Evolutionary conservation across 108 stramenopile genomes (phyloP), one percentile per base, ranked within the genome.

Genomic region (Craspedostauros australis): DNA sequence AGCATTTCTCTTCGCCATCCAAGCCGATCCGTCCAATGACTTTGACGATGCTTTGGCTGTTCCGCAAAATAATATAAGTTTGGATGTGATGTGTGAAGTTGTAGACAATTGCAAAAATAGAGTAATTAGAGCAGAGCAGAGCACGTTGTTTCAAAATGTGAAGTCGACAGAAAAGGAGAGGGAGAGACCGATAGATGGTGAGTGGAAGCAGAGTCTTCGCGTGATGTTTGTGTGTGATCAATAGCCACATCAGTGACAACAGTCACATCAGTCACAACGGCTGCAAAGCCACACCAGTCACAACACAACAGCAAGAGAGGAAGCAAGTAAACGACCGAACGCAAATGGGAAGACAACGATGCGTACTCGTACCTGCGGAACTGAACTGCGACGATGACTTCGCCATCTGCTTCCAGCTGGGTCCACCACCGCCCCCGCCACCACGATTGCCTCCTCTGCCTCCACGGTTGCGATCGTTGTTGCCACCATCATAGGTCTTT

Each of bases 1-100:
- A n/a, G 69, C 69, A 32, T 54, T 55, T 41, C 69, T 47, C 36
- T 70, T 42, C 15, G 69, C 69, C 69, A 70, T 70, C 69, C 69
- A 70, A 9, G 61, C 48, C 31, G 38, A 48, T 34, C 69, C 69
- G 46, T 70, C 69, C 5, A 69, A 30, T 5, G 46, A 9, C n/a
- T 47, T 28, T 25, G n/a, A 25, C 29, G 22, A 24, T 15, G 14
- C 1, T 20, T 45, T 47, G 11, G 15, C 12, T 47, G 22, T 43
- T 43, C 9, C 11, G 20, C 11, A 21, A 16, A 47, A 29, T 29
- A 29, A 24, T 18, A 49, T 49, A 0, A 43, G 15, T 43, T n/a
- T n/a, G 1, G n/a, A 37, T 1, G 14, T 37, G 36, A n/a, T 37
- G 14, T 37, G n/a, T n/a, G n/a, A n/a, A n/a, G n/a, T n/a, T n/a